A percentile compares a stretch with the other conserved stretches of the same genome.
Conservation (phyloP, 306 rosid species). For the Abrus precatorius region DNA sequence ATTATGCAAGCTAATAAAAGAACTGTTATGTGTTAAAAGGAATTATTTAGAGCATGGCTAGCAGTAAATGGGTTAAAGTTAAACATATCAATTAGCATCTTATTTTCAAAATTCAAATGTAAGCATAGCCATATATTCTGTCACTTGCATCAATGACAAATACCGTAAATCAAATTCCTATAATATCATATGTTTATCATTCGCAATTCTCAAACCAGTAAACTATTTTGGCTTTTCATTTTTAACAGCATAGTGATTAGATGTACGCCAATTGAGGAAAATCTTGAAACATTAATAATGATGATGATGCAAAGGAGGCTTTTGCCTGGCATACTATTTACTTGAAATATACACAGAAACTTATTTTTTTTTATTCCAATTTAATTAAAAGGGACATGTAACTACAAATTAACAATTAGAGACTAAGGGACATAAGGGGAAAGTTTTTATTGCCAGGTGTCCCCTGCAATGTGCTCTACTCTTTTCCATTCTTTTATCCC, state of each 20-base stretch:
- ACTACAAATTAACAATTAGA: background rate
- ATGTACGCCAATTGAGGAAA: background rate
- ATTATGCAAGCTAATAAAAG: conserved; percentile 26
- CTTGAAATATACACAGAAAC: background rate
- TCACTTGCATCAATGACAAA: conserved; percentile 18
- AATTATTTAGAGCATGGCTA: background rate
- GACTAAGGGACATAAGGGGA: background rate
- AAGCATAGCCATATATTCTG: background rate
- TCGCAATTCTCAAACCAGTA: conserved; percentile 19
- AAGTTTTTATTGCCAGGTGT: background rate
- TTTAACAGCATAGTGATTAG: background rate
- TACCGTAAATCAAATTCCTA: background rate
- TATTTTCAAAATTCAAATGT: conserved; percentile 24
- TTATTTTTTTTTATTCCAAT: conserved; percentile 2
- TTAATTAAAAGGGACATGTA: background rate
- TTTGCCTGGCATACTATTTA: background rate
- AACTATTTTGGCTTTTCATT: background rate
- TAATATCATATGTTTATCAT: background rate
- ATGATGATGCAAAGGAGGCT: background rate
- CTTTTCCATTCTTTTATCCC: background rate
- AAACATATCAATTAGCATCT: conserved; percentile 16
- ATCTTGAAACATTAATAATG: conserved; percentile 3
- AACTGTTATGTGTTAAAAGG: conserved; percentile 15
- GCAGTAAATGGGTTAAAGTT: background rate
- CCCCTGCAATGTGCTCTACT: background rate